Conservation (phyloP, 495 filamentous ascomycete species). For the Annulohypoxylon nitens region DNA sequence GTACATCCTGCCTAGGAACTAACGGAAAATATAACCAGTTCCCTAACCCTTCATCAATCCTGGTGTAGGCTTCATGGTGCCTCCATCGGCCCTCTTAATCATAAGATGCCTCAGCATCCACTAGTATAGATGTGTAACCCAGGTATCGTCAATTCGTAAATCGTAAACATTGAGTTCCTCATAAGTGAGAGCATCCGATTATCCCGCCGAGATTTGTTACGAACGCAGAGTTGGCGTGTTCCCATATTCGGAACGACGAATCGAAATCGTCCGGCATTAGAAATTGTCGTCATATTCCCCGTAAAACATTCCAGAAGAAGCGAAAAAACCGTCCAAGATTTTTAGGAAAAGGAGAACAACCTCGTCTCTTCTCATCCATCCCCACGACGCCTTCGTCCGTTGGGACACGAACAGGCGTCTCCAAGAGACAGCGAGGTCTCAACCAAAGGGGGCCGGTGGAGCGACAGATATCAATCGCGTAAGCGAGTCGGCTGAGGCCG, state of each 20-base stretch:
- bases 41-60: constrained; percentile 3
- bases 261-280: background rate
- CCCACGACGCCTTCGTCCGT: constrained; percentile 38
- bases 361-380: constrained; percentile 5
- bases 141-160: constrained; percentile 8
- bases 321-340: background rate
- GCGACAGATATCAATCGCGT: constrained; percentile 26
- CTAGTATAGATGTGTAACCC: background rate
- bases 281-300: constrained; percentile 15
- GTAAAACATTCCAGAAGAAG: background rate
- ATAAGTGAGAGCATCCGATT: background rate
- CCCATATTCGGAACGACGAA: background rate
- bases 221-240: background rate
- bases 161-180: constrained; percentile 15
- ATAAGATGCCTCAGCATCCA: background rate
- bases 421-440: constrained; percentile 34
- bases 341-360: background rate
- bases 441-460: constrained; percentile 33
- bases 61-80: background rate
- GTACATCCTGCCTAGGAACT: background rate
- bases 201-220: background rate
- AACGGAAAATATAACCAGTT: background rate
- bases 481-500: constrained; percentile 40
- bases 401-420: constrained; percentile 35
- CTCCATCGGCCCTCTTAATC: background rate